These are phyloP conservation scores for Phytophthora constricta DNA, from an alignment of 352 stramenopile genomes.

Conservation along the genomic window DNA sequence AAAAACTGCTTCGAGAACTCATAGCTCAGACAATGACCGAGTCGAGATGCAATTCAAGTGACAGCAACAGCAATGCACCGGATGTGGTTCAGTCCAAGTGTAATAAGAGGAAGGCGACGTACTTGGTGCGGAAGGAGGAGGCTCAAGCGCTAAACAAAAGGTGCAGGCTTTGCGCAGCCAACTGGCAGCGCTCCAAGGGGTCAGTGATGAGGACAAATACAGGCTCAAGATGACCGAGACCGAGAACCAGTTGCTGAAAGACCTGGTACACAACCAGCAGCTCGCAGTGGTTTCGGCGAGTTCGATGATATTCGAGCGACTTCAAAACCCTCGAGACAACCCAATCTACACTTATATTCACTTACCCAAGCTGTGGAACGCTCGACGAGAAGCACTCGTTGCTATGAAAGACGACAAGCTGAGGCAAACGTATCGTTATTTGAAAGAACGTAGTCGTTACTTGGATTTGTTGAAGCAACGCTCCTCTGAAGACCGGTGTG, in stretches of 20 bases:
- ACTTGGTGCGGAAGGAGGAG: constrained; percentile 22
- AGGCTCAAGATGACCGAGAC: not conserved
- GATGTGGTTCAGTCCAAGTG: not conserved
- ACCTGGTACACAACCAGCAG: constrained; percentile 9
- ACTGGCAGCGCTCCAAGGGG: constrained; percentile 11
- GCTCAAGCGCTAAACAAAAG: constrained; percentile 1
- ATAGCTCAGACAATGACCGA: not conserved
- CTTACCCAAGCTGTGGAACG: constrained; percentile 18
- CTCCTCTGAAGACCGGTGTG: constrained; percentile 43
- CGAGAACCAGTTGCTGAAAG: constrained; percentile 9
- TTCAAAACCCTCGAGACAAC: constrained; percentile 6
- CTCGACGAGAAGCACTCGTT: constrained; percentile 32
- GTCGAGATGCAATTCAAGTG: not conserved
- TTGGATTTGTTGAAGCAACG: constrained; percentile 43
- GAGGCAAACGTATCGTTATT: constrained; percentile 28
- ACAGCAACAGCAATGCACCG: not conserved
- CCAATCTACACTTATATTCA: constrained; percentile 20
- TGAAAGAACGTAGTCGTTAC: constrained; percentile 31
- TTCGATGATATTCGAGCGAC: constrained; percentile 18
- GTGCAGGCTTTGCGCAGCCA: constrained; percentile 10
- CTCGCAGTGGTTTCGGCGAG: constrained; percentile 13
- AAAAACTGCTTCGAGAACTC: not conserved
- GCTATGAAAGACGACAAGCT: constrained; percentile 36
- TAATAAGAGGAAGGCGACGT: constrained; percentile 17
- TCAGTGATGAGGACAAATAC: not conserved